Evolutionary conservation across 2,329 filamentous ascomycete species (phyloP).

Genomic region (Coniella lustricola): DNA sequence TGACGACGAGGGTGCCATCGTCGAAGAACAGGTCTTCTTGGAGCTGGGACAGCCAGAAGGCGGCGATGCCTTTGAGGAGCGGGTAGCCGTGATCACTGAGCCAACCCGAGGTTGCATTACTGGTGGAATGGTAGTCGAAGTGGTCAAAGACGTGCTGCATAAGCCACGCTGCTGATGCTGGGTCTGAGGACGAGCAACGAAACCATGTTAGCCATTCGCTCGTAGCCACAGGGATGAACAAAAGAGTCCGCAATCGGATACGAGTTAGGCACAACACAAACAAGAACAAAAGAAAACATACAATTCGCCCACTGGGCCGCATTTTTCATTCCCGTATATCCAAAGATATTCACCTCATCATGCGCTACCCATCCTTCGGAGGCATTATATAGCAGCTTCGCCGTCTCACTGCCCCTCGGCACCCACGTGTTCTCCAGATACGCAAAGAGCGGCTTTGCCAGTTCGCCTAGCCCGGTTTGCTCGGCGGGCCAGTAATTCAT

Average conservation of each 20-base stretch:
- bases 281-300: not conserved
- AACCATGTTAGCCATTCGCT: not conserved
- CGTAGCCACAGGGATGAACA: no score
- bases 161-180: constrained; percentile 48
- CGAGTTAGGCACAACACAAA: no score
- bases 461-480: constrained; percentile 40
- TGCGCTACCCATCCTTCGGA: constrained; percentile 47
- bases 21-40: constrained; percentile 41
- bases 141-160: constrained; percentile 54
- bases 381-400: constrained; percentile 44
- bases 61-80: constrained; percentile 43
- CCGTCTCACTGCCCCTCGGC: constrained; percentile 45
- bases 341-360: constrained; percentile 53
- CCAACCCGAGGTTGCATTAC: constrained; percentile 38
- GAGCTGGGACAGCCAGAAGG: constrained; percentile 51
- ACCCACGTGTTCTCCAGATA: constrained; percentile 45
- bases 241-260: no score
- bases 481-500: constrained; percentile 56
- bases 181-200: constrained; percentile 21
- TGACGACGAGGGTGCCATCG: constrained; percentile 47
- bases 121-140: constrained; percentile 45
- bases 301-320: constrained; percentile 26
- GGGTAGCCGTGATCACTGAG: constrained; percentile 42
- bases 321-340: constrained; percentile 39
- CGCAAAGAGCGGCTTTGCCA: constrained; percentile 41